A percentile compares a stretch with the other conserved stretches of the same genome.
Conservation (phyloP, 2,329 filamentous ascomycete species). For the Lasiodiplodia gonubiensis region DNA sequence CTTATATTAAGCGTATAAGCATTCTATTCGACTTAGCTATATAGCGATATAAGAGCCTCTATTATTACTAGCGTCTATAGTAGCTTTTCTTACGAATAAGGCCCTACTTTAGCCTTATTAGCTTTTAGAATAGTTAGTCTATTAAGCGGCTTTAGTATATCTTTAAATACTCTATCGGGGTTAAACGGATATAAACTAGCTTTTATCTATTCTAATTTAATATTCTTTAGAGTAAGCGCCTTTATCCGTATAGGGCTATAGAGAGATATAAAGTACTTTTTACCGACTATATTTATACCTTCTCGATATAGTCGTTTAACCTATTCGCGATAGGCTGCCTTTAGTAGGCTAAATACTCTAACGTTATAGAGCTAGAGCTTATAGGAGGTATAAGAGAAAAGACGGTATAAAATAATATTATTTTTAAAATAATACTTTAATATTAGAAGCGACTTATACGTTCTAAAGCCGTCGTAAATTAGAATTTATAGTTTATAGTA, state of each 20-base stretch:
- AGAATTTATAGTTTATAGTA: conserved; percentile 41
- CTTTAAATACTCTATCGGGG: conserved; percentile 40
- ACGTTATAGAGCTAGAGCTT: conserved; percentile 38
- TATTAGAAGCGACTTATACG: too few species aligned
- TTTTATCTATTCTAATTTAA: conserved; percentile 36
- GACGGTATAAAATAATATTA: too few species aligned
- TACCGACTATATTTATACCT: conserved; percentile 33
- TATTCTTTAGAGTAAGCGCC: conserved; percentile 40
- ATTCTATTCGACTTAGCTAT: conserved; percentile 33
- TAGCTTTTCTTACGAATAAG: conserved; percentile 35
- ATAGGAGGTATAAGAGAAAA: conserved; percentile 37
- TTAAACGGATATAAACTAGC: conserved; percentile 40
- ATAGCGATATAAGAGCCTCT: conserved; percentile 34
- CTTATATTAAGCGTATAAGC: conserved; percentile 32
- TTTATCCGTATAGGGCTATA: conserved; percentile 34
- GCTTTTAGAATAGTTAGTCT: conserved; percentile 31
- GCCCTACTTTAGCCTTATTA: conserved; percentile 29
- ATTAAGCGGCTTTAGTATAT: conserved; percentile 35
- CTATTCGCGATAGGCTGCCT: conserved; percentile 36
- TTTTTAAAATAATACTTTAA: too few species aligned
- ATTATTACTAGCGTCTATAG: conserved; percentile 33
- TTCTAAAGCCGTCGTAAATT: too few species aligned
- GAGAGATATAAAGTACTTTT: conserved; percentile 37
- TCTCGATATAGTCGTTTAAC: conserved; percentile 35
- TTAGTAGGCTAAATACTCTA: conserved; percentile 34